phyloP scores from a whole-genome alignment of 2,329 filamentous ascomycete genomes.

The Alternaria ventricosa region DNA sequence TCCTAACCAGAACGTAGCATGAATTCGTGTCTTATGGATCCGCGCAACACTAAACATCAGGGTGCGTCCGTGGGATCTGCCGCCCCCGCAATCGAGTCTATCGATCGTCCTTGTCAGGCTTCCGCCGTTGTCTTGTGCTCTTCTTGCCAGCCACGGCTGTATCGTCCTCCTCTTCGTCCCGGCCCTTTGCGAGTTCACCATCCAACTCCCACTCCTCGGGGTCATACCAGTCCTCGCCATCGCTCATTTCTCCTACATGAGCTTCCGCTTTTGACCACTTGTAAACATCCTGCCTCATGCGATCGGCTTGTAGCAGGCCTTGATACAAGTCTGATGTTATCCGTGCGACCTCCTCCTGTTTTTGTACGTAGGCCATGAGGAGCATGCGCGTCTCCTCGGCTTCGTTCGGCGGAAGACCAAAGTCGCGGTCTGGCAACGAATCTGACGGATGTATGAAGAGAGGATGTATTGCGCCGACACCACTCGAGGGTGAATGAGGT shows the following conservation, averaged over 20 bases:
- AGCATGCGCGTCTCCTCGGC: conserved; percentile 79
- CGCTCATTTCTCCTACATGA: conserved; percentile 79
- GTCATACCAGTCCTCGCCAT: conserved; percentile 91
- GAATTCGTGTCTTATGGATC: conserved; percentile 17
- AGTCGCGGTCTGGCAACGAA: conserved; percentile 70
- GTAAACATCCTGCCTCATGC: conserved; percentile 73
- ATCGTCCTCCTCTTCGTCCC: conserved; percentile 80
- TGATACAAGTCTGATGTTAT: conserved; percentile 71
- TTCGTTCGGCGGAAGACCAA: conserved; percentile 74
- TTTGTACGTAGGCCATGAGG: conserved; percentile 79
- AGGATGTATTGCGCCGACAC: conserved; percentile 70
- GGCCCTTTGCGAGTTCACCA: conserved; percentile 79
- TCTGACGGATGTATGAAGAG: conserved; percentile 72
- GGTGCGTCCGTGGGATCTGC: neutral
- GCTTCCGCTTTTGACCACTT: conserved; percentile 81
- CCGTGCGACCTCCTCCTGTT: conserved; percentile 83
- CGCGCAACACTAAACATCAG: conserved; percentile 14
- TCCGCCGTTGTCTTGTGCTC: conserved; percentile 50
- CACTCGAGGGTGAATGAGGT: conserved; percentile 55
- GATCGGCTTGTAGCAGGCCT: conserved; percentile 74
- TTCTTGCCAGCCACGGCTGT: conserved; percentile 57
- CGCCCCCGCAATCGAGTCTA: conserved; percentile 14
- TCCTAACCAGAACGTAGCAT: neutral
- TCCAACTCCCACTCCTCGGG: conserved; percentile 77
- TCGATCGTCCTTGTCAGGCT: conserved; percentile 47